Evolutionary conservation across 1,284 basidiomycete genomes (phyloP), one percentile per base, ranked within the genome.

Genomic region (Boletus semigastroideus): DNA sequence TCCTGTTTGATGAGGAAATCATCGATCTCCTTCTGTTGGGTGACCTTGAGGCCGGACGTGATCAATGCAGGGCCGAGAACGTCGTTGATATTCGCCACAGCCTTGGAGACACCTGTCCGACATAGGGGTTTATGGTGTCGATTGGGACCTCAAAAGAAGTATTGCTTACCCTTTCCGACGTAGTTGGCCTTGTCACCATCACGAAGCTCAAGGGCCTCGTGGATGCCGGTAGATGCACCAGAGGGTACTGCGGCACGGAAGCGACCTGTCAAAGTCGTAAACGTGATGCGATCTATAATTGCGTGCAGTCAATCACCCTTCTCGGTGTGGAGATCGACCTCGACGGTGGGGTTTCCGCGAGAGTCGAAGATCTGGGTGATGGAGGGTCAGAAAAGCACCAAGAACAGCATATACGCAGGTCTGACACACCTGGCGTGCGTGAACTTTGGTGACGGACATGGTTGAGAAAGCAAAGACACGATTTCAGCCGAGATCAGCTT

Each of bases 1-100:
- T 99, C 96, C 67, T 94, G 86, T 80, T 98, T 96, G 86, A 98
- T 96, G 71, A 99, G 83, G 79, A 99, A 91, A 75, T 98, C 92
- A 71, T 99, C 97, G 66, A 99, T 86, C 65, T 96, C 93, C 78
- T 94, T 95, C 76, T 99, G 97, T 60, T 89, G 76, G 61, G 92
- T 94, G 70, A 97, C 94, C 53, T 83, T 79, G 72, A 99, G 78
- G 58, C 83, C 87, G 52, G 93, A 82, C 72, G 93, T 81, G 82
- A 98, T 86, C 63, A 99, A 82, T 63, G 82, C 90, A 59, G 94
- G 92, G 52, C 86, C 95, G 70, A 99, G 95, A 68, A 84, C 74
- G 66, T 87, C 77, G 84, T 99, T 99, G 72, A 99, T 93, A 75
- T 99, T 98, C 53, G 84, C 74, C 57, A 99, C 92, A 56, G 97